Percentiles rank a stretch among this genome's conserved stretches.
phyloP scores from a whole-genome alignment of 768 basidiomycete species.

The Trametopsis cervina region DNA sequence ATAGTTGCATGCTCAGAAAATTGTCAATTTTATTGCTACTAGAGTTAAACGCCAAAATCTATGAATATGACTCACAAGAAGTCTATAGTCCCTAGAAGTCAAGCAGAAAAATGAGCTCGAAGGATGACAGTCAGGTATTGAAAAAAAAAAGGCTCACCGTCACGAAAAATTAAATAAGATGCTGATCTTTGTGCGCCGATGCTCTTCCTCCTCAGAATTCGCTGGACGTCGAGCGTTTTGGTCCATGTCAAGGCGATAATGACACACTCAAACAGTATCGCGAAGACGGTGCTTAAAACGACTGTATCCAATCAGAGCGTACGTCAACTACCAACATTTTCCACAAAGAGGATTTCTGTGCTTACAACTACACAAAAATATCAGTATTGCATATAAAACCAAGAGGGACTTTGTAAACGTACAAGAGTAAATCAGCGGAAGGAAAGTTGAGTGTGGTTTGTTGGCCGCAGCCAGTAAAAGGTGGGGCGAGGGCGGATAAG shows the following conservation, averaged over 20 bases:
- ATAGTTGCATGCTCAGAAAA: background rate
- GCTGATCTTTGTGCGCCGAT: background rate
- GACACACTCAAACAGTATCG: background rate
- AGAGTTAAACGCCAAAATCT: background rate
- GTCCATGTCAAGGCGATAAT: constrained; percentile 5
- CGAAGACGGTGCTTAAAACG: constrained; percentile 2
- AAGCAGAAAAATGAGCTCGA: background rate
- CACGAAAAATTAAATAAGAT: background rate
- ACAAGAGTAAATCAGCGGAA: background rate
- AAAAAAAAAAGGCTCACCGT: background rate
- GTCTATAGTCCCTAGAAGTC: constrained; percentile 7
- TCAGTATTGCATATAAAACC: background rate
- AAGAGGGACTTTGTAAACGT: background rate
- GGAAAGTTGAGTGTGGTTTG: background rate
- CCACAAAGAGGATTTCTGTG: too few relatives aligned
- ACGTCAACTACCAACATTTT: background rate
- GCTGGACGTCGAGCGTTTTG: constrained; percentile 1
- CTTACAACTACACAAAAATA: background rate
- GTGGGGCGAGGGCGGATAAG: constrained; percentile 2
- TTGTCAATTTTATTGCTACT: background rate
- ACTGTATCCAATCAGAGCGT: background rate
- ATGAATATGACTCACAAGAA: constrained; percentile 9
- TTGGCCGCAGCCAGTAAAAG: constrained; percentile 5
- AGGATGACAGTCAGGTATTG: background rate
- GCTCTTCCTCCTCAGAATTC: background rate